Conservation (phyloP, 805 yeast genomes). For the Myxozyma neotropica region DNA sequence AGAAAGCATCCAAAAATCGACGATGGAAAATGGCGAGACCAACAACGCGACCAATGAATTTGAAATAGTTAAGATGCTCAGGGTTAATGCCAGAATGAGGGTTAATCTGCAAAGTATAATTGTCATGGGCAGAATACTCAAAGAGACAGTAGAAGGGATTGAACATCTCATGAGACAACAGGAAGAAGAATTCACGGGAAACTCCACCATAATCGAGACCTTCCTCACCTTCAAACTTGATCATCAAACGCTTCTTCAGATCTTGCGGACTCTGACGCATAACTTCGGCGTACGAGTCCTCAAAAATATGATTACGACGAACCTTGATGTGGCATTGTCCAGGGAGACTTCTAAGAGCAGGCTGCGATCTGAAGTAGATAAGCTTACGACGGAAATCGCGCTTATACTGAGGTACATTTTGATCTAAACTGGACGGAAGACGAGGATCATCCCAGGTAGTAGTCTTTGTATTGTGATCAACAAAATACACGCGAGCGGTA, state of each 20-base stretch:
- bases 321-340: conserved; percentile 99
- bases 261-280: conserved; percentile 99
- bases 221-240: conserved; percentile 98
- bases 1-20: conserved; percentile 95
- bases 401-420: conserved; percentile 98
- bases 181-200: conserved; percentile 94
- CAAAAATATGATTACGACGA: conserved; percentile 93
- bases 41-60: conserved; percentile 96
- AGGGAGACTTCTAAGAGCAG: conserved; percentile 93
- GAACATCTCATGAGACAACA: conserved; percentile 97
- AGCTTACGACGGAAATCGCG: conserved; percentile 98
- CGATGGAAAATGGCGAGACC: conserved; percentile 98
- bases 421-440: conserved; percentile 94
- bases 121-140: conserved; percentile 97
- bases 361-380: conserved; percentile 96
- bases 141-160: conserved; percentile 96
- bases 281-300: conserved; percentile 96
- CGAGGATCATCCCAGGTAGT: conserved; percentile 99
- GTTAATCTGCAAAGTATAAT: conserved; percentile 95
- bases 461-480: conserved; percentile 98
- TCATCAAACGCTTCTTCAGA: conserved; percentile 95
- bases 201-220: conserved; percentile 99
- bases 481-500: conserved; percentile 97
- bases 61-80: conserved; percentile 96
- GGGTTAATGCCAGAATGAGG: conserved; percentile 97